A percentile compares a stretch with the other conserved stretches of the same genome.
phyloP scores from a whole-genome alignment of 139 green algal species.

The Volvox africanus region DNA sequence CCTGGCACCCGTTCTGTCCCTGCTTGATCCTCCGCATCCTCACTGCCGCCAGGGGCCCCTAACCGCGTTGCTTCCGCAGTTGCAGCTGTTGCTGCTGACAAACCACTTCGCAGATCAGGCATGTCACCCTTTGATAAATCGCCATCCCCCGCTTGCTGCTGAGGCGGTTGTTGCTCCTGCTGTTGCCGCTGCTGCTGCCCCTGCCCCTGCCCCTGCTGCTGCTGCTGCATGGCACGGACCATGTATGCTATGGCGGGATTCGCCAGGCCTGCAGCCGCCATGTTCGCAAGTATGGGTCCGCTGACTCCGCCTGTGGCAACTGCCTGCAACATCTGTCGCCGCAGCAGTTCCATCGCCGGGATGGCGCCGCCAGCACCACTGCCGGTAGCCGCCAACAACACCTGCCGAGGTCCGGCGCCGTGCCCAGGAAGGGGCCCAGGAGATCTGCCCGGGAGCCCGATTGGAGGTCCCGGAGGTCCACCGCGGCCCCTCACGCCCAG shows the following conservation, averaged over 20 bases:
- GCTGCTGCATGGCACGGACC: background rate
- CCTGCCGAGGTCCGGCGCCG: background rate
- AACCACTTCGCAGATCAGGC: background rate
- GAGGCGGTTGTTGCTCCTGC: background rate
- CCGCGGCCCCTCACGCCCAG: background rate
- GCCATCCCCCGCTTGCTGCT: background rate
- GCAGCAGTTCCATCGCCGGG: background rate
- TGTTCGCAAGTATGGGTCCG: background rate
- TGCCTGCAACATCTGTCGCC: conserved; percentile 18
- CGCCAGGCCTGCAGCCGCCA: conserved; percentile 1
- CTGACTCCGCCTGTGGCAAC: background rate
- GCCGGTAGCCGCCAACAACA: background rate
- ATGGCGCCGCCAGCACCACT: background rate
- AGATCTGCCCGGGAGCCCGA: background rate
- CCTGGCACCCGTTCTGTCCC: background rate
- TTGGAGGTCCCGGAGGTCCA: background rate
- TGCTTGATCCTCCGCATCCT: background rate
- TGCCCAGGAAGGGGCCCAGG: no score
- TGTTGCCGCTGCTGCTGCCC: conserved; percentile 8
- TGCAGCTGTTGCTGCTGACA: no score
- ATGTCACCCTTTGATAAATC: background rate
- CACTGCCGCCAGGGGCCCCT: background rate
- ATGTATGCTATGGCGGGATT: background rate
- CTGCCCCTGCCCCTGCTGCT: conserved; percentile 1
- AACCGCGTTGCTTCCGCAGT: background rate